Evolutionary conservation across 352 stramenopile genomes (phyloP), one percentile per base, ranked within the genome.

Genomic region (Phytophthora vignae): DNA sequence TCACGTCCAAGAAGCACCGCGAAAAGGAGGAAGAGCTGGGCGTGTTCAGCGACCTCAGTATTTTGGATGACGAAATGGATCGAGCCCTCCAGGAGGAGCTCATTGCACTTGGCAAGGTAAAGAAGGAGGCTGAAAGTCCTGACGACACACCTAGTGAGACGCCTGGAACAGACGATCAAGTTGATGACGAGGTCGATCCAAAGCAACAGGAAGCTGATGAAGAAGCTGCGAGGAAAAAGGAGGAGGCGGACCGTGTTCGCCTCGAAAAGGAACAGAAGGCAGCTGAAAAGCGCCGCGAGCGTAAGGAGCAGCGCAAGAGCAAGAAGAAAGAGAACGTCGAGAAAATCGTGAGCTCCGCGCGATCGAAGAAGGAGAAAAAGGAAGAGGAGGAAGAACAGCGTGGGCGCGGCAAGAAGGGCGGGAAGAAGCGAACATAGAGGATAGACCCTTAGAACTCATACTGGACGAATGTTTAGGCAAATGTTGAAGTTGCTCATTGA

Each of bases 291-390:
- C 84, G 89, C 14, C 73, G 79, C 1, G 89, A 96, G 65, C 87
- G 89, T 22, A 96, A 96, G 73, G 86, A 91, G 44, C 82, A 91
- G 64, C 87, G 89, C 42, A 96, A 94, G 74, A 85, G 79, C 42
- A 85, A 91, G 64, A 93, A 93, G 64, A 90, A 94, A 55, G 83
- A 92, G 50, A 83, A 83, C n/a, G 83, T 93, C 11, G 82, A 92
- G 44, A 90, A 91, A 60, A 90, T 92, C 27, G 69, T 92, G 19
- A 78, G 22, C 19, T 63, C 44, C 46, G 83, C 81, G 11, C 74
- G 76, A 44, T 77, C 79, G 25, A 91, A 90, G 60, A 74, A 76
- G 29, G 65, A 65, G 15, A 70, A 83, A 17, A 60, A 81, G 2
- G 76, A 84, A 7, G 57, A 81, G 2, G 77, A 78, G 0, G 69